A percentile compares a stretch with the other conserved stretches of the same genome.
phyloP scores from a whole-genome alignment of 495 filamentous ascomycete genomes.

The Penicillium pancosmium region DNA sequence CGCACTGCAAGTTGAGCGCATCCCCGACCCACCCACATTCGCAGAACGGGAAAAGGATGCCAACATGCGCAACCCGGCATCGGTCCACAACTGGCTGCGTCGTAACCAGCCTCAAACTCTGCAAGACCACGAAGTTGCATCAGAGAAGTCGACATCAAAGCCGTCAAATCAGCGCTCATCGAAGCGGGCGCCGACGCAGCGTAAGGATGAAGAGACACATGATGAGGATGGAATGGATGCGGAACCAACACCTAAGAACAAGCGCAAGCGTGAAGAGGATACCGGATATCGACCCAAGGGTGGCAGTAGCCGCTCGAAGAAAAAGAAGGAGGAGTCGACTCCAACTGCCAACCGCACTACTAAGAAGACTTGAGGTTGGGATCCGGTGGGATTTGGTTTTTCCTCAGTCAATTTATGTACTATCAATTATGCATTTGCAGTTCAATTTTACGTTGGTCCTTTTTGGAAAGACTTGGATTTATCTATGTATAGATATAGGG shows the following conservation, averaged over 20 bases:
- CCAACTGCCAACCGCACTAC: constrained; percentile 33
- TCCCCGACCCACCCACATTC: constrained; percentile 42
- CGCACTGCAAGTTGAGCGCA: constrained; percentile 34
- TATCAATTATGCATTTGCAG: constrained; percentile 14
- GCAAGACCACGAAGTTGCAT: constrained; percentile 71
- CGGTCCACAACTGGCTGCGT: constrained; percentile 88
- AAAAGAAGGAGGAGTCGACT: constrained; percentile 62
- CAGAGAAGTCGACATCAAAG: constrained; percentile 59
- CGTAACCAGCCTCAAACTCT: constrained; percentile 80
- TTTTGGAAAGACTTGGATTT: not conserved
- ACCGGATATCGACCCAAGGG: constrained; percentile 71
- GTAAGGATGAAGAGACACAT: constrained; percentile 53
- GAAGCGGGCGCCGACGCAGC: constrained; percentile 42
- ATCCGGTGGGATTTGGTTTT: constrained; percentile 1
- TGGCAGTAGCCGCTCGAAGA: constrained; percentile 59
- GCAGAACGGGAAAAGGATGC: constrained; percentile 60
- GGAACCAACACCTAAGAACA: constrained; percentile 46
- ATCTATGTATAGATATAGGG: too few species aligned
- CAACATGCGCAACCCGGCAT: constrained; percentile 74
- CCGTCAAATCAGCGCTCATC: constrained; percentile 43
- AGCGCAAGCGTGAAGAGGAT: constrained; percentile 69
- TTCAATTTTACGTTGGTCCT: not conserved
- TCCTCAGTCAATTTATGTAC: constrained; percentile 19
- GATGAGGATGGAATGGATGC: constrained; percentile 56
- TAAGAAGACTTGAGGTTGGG: constrained; percentile 33